Base-by-base conservation (phyloP, 2,329 filamentous ascomycete species). In the Paecilomyces variotii region DNA sequence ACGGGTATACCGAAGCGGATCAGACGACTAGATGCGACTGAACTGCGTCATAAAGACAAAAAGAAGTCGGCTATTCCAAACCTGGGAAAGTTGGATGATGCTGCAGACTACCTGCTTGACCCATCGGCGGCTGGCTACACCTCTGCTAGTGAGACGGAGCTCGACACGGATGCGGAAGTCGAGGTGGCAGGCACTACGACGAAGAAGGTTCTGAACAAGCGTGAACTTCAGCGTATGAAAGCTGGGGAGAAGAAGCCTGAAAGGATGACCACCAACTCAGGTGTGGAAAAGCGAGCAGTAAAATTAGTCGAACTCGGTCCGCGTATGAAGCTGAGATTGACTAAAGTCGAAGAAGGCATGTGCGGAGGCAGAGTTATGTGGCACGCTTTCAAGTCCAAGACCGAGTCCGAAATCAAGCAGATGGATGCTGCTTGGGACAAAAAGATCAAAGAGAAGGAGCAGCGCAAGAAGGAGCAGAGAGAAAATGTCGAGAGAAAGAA, bases 301-400 rank as follows among this genome's bases (percentile, higher is more conserved):
- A 97, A 96, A 72, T 80, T 99, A 5, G 87, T 96, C 2, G 94
- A 99, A 76, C 79, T 99, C 0, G 94, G 94, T 0, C 94, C 94
- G 1, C 85, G 94, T 57, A 87, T 99, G 88, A 88, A 85, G 61
- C 78, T 99, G 49, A 86, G 93, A 32, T 80, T 99, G 76, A 92
- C 91, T 57, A 99, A 99, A 78, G 92, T 99, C 3, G 94, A 99
- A 71, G 94, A 99, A 67, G 94, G 93, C 1, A 76, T 97, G 5
- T 97, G 91, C 68, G 83, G 84, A 27, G 94, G 94, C 55, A 94
- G 91, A 72, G 84, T 96, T 58, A 90, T 99, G 89, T 99, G 94
- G 94, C 94, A 99, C 74, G 91, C 97, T 71, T 95, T 91, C 70
- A 86, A 97, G 56, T 84, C 87, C 71, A 99, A 99, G 81, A 86